A percentile compares a stretch with the other conserved stretches of the same genome.
phyloP scores from a whole-genome alignment of 768 basidiomycete genomes.

The Hortiboletus flavorubellus region DNA sequence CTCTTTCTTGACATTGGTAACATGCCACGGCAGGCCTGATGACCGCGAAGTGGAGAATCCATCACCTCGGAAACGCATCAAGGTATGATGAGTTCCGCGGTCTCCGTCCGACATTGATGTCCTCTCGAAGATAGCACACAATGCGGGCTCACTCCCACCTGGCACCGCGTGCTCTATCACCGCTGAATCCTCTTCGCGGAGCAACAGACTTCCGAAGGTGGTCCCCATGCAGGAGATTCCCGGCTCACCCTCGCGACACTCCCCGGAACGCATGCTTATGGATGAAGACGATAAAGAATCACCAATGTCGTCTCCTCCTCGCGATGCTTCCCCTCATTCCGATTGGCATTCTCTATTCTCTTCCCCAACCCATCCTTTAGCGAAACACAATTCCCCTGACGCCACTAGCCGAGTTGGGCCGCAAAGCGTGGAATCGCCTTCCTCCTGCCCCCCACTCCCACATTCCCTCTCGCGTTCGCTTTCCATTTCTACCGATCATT shows the following conservation, averaged over 20 bases:
- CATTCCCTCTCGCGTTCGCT: slow-evolving; percentile 8
- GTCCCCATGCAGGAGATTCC: not conserved
- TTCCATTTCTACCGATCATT: slow-evolving; percentile 14
- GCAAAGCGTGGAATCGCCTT: not conserved
- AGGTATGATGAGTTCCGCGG: slow-evolving; percentile 20
- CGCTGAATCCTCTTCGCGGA: not conserved
- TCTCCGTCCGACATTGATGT: slow-evolving; percentile 8
- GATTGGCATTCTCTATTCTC: slow-evolving; percentile 22
- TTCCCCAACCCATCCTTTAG: slow-evolving; percentile 8
- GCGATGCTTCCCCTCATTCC: slow-evolving; percentile 1
- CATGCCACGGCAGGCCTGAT: slow-evolving; percentile 1
- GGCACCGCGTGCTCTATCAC: not conserved
- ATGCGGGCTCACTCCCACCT: not conserved
- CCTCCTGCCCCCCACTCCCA: not conserved
- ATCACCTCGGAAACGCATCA: slow-evolving; percentile 39
- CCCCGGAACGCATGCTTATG: not conserved
- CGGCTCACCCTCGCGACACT: not conserved
- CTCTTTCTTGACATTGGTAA: not conserved
- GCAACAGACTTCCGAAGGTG: not conserved
- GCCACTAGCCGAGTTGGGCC: not conserved
- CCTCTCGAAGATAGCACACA: slow-evolving; percentile 19
- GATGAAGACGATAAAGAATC: not conserved
- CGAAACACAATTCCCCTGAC: not conserved
- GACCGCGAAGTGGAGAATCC: slow-evolving; percentile 9
- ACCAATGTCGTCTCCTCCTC: not conserved